Base-by-base conservation (phyloP, 495 filamentous ascomycete genomes). In the Penicillium goetzii region DNA sequence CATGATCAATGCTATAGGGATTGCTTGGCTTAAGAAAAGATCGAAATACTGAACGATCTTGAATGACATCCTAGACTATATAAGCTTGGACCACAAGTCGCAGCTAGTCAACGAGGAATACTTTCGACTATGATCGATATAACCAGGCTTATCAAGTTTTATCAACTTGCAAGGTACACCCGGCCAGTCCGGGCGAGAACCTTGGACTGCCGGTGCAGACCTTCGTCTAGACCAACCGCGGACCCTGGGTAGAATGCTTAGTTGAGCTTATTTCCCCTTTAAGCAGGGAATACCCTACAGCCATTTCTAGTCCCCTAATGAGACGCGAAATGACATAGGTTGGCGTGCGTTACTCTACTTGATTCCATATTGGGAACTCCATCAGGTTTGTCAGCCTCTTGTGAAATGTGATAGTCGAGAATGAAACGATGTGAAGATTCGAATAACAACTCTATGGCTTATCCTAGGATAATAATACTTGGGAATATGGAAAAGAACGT, bases 171-270 rank as follows among this genome's bases (percentile, higher is more conserved):
- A 49, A 47, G 23, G 14, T 51, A 64, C 33, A 61, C 33, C 38
- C 57, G 53, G 32, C 21, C 14, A 40, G 7, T 49, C 53, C 57
- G 38, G 34, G 19, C 14, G 14, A 56, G 26, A 30, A 63, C 60
- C 60, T 36, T 54, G 60, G 60, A 32, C 26, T 12, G 19, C 9
- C 4, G 15, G 60, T 32, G 43, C 51, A 9, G 43, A 58, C 30
- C 21, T n/a, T 21, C 54, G 54, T 67, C 64, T 60, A 63, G 64
- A 62, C 57, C 56, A 51, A 17, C 32, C 15, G 36, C 4, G n/a
- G 36, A 60, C 64, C 51, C 7, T 55, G 32, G 32, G 28, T 23
- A 11, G 6, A 21, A 55, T 55, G 19, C 30, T 33, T 17, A 32
- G 25, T 15, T 11, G 26, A n/a, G 51, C 32, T 32, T 36, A 21